A percentile compares a stretch with the other conserved stretches of the same genome.
Conservation (phyloP, 148 eudicot genomes). For the Arctostaphylos glauca region DNA sequence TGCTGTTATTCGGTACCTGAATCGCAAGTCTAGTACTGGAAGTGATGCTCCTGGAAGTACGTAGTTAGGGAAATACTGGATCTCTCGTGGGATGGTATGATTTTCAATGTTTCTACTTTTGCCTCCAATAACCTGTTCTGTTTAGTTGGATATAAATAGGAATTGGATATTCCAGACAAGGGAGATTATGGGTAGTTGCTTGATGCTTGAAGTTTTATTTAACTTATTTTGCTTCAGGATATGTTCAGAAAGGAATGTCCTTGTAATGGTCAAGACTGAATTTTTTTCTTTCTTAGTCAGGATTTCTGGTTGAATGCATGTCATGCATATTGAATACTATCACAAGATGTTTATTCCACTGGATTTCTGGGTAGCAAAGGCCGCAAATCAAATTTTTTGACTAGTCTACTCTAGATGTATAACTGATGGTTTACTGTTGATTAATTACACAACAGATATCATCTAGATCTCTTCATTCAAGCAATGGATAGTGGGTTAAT, state of each 20-base stretch:
- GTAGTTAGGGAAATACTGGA: constrained; percentile 24
- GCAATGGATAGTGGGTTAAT: neutral
- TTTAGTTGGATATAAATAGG: neutral
- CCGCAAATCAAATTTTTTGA: neutral
- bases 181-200: constrained; percentile 1
- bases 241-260: neutral
- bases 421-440: neutral
- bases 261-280: neutral
- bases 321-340: neutral
- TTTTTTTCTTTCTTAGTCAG: neutral
- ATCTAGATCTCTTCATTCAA: neutral
- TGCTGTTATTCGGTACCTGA: constrained; percentile 80
- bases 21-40: constrained; percentile 61
- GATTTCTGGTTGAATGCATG: neutral
- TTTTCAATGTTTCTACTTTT: neutral
- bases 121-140: neutral
- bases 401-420: neutral
- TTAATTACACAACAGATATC: neutral
- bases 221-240: neutral
- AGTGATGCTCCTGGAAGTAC: constrained; percentile 55
- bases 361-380: neutral
- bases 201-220: constrained; percentile 5
- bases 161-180: neutral
- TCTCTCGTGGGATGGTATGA: neutral
- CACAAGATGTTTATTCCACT: neutral